phyloP scores from a whole-genome alignment of 176 grass and related monocot genomes.

The Zoysia pacifica region DNA sequence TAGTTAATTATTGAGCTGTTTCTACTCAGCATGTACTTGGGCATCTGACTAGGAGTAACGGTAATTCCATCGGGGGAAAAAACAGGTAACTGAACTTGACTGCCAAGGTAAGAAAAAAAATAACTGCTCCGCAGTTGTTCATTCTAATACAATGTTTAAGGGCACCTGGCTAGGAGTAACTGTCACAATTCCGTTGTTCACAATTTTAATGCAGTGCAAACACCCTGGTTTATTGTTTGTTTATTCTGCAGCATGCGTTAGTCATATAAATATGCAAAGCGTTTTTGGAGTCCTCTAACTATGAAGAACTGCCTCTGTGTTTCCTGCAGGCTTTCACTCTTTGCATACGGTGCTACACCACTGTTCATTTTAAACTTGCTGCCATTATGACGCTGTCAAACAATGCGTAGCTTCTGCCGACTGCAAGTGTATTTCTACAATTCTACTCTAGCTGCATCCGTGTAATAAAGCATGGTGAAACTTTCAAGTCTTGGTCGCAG shows the following conservation, averaged over 20 bases:
- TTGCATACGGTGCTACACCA: background rate
- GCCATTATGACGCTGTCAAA: slow-evolving; percentile 1
- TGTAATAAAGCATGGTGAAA: slow-evolving; percentile 34
- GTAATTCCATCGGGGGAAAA: background rate
- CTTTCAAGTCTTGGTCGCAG: slow-evolving; percentile 31
- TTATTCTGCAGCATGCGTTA: background rate
- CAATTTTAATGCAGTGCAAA: background rate
- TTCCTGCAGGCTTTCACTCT: background rate
- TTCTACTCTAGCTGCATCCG: background rate
- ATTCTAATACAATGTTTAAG: background rate
- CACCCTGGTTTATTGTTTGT: background rate
- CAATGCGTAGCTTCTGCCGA: slow-evolving; percentile 8
- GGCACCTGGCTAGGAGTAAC: background rate
- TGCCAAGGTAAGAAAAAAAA: background rate
- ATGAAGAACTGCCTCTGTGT: background rate
- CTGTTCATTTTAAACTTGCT: background rate
- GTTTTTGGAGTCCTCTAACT: slow-evolving; percentile 14
- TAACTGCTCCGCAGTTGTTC: background rate
- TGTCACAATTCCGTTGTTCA: background rate
- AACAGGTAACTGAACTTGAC: background rate
- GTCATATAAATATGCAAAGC: background rate
- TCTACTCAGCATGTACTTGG: background rate
- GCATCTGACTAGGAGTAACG: background rate
- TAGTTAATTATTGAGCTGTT: slow-evolving; percentile 3
- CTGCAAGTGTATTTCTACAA: background rate